phyloP scores from a whole-genome alignment of 208 protist species.

The Leishmania gerbilli region DNA sequence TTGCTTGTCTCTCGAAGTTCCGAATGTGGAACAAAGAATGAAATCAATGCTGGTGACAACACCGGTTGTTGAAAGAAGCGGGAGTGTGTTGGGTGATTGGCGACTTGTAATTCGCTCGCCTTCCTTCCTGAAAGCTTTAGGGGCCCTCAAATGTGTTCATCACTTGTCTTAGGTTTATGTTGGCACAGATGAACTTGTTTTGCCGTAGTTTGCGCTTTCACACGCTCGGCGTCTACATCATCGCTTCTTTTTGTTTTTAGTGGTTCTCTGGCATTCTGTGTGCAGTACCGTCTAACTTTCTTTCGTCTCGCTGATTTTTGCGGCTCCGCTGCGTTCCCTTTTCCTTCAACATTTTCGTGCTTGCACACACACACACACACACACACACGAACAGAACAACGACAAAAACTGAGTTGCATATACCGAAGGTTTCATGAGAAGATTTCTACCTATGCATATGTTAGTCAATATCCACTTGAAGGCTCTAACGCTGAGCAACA shows the following conservation, averaged over 20 bases:
- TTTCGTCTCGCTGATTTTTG: conserved; percentile 8
- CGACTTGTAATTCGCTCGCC: not conserved
- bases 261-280: not conserved
- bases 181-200: conserved; percentile 6
- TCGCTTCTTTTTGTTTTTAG: conserved; percentile 20
- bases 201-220: conserved; percentile 10
- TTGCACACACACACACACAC: not conserved
- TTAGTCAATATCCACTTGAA: conserved; percentile 75
- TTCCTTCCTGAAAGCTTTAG: not conserved
- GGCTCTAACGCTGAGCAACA: conserved; percentile 49
- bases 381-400: not conserved
- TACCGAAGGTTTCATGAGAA: conserved; percentile 43
- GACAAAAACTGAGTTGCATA: not conserved
- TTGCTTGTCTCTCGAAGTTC: not conserved
- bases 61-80: no score
- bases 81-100: not conserved
- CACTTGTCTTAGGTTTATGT: conserved; percentile 11
- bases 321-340: conserved; percentile 16
- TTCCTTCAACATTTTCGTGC: not conserved
- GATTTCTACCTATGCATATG: conserved; percentile 41
- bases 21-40: not conserved
- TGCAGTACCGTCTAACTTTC: not conserved
- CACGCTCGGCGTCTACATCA: not conserved
- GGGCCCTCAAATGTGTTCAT: conserved; percentile 17
- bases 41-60: not conserved